Evolutionary conservation across 768 basidiomycete species (phyloP), one percentile per base, ranked within the genome.

Genomic region (Lactarius indigo): DNA sequence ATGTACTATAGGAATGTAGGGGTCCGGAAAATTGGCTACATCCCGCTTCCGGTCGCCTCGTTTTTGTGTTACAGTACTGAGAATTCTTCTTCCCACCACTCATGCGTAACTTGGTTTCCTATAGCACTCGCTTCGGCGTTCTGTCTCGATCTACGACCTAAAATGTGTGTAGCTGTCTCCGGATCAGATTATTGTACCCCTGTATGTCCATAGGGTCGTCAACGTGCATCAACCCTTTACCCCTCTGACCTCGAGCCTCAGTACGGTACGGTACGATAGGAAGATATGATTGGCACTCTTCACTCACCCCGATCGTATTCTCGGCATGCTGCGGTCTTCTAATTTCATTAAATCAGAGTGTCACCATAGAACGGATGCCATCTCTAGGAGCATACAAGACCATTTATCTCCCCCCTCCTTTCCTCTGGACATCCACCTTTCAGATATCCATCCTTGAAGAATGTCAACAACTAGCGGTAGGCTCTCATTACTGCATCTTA

Each of bases 381-480:
- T 23, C 33, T 26, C 12, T 57, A 17, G 23, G 23, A 4, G 23
- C 42, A n/a, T 31, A 61, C 33, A 57, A 35, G 4, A 44, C 30
- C 50, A 23, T 52, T 15, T 37, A 9, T 62, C 37, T n/a, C 23
- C n/a, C n/a, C 30, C 13, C 23, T 35, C 17, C 23, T 23, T 50
- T 13, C n/a, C 33, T 20, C 26, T 47, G 60, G 59, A 50, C 59
- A 17, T 18, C 65, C 23, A 39, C n/a, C 60, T 7, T 17, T 23
- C 64, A 59, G 54, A 7, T n/a, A 39, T 60, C 33, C 37, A 39
- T 39, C 35, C 28, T 37, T 59, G 23, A 28, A 17, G 8, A 12
- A 63, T 58, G 61, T 35, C 39, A 26, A 55, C 50, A 37, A 35
- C 35, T 18, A 63, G 28, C 28, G 60, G 47, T 66, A 26, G 13